A percentile compares a stretch with the other conserved stretches of the same genome.
phyloP scores from a whole-genome alignment of 192 early-diverging fungal genomes.

The Dimargaris cristalligena region DNA sequence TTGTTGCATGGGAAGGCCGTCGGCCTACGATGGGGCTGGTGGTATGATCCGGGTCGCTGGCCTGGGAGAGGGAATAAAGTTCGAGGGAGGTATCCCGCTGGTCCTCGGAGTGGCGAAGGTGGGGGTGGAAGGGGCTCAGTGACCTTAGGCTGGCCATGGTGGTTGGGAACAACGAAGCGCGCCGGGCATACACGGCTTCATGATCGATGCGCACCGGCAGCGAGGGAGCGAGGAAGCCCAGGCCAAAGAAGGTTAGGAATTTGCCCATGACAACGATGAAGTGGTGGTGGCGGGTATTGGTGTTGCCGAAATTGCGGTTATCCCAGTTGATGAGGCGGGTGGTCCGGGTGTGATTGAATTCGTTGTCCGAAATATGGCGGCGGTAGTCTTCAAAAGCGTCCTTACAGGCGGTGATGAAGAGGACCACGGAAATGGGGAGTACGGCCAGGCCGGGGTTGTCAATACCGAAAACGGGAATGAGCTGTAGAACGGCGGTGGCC shows the following conservation, averaged over 20 bases:
- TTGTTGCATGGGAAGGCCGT: too few relatives aligned
- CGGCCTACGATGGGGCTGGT: neutral
- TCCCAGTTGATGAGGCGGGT: constrained; percentile 38
- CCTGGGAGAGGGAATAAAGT: neutral
- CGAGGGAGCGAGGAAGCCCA: constrained; percentile 3
- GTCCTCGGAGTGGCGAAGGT: neutral
- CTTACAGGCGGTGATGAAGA: constrained; percentile 65
- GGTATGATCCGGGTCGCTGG: neutral
- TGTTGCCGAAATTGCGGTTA: constrained; percentile 31
- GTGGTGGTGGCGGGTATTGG: neutral
- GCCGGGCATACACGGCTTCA: neutral
- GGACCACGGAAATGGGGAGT: constrained; percentile 67
- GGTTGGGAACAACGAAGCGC: neutral
- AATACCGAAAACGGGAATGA: constrained; percentile 63
- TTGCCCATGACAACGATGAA: neutral
- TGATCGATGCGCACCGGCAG: constrained; percentile 4
- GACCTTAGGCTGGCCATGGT: neutral
- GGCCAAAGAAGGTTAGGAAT: neutral
- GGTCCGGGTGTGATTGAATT: constrained; percentile 57
- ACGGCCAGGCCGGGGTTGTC: constrained; percentile 63
- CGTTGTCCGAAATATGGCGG: constrained; percentile 65
- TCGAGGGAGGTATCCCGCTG: neutral
- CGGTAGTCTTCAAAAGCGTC: constrained; percentile 81
- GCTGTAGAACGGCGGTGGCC: constrained; percentile 37
- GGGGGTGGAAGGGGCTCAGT: neutral